Conservation (phyloP, 2,329 filamentous ascomycete genomes). For the Knoxdaviesia proteae region DNA sequence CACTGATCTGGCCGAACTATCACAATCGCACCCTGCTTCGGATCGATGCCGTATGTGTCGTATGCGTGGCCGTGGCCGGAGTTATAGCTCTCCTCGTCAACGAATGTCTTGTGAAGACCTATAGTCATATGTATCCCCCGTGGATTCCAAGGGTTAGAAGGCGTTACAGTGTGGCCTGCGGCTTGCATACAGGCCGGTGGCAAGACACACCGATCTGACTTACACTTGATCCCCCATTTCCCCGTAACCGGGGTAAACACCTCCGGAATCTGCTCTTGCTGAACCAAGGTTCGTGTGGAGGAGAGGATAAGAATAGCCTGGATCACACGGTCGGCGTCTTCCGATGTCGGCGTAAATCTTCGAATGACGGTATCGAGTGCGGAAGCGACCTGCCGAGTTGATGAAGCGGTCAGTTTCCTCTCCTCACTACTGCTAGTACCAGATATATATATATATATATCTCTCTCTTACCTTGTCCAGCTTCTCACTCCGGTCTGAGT, state of each 20-base stretch:
- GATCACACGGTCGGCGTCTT: slow-evolving; percentile 32
- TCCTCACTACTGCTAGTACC: background rate
- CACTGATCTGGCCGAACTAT: slow-evolving; percentile 43
- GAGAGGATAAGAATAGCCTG: slow-evolving; percentile 33
- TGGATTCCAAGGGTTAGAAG: too few species aligned
- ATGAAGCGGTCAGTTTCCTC: background rate
- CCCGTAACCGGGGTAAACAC: slow-evolving; percentile 35
- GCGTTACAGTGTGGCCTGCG: background rate
- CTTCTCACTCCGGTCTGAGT: slow-evolving; percentile 18
- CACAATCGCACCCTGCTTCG: slow-evolving; percentile 26
- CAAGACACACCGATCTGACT: slow-evolving; percentile 2
- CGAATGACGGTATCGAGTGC: slow-evolving; percentile 8
- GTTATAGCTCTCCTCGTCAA: slow-evolving; percentile 27
- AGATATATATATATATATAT: background rate
- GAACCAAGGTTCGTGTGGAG: slow-evolving; percentile 22
- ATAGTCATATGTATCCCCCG: background rate
- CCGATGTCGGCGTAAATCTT: slow-evolving; percentile 18
- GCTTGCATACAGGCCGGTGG: background rate
- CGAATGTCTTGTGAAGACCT: slow-evolving; percentile 33
- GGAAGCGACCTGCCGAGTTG: background rate
- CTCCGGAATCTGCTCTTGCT: slow-evolving; percentile 30
- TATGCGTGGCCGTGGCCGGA: slow-evolving; percentile 26
- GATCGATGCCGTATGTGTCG: slow-evolving; percentile 33
- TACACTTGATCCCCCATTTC: slow-evolving; percentile 32
- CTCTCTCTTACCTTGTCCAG: slow-evolving; percentile 16